Base-by-base conservation (phyloP, 192 early-diverging fungal genomes). In the Thoreauomyces humboldtii region DNA sequence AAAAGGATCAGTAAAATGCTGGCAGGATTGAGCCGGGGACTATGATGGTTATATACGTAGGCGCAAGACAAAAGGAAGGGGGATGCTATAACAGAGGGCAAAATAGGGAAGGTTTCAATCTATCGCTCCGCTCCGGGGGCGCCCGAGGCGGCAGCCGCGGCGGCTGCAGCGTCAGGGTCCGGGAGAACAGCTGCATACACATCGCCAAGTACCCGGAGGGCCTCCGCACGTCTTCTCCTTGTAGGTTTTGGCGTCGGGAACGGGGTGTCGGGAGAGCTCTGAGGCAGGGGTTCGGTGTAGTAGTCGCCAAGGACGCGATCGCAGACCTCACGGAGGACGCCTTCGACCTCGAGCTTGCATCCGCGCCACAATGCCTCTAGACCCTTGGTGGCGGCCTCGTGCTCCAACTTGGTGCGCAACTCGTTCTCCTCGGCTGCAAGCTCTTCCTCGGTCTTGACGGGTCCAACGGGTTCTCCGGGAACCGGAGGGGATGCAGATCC, bases 341-440 rank as follows among this genome's bases (percentile, higher is more conserved):
- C 84, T 70, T 98, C 93, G 44, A 99, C 93, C 67, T 99, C 97
- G 61, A 99, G 72, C 65, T 95, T 94, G 48, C 88, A 90, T 22
- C 91, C 92, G 73, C 89, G 83, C 95, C 95, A 98, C 51, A 97
- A 81, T 6, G 92, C 92, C 61, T 92, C 82, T 53, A 99, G 70
- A 11, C 91, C 96, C 80, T 92, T 83, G 6, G 59, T 69, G 4
- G 81, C 79, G n/a, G 83, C 81, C 53, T 85, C 79, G 41, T 43
- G 31, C 61, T 85, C 83, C 2, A 85, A 63, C 48, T 76, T 77
- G 15, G 55, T 24, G 22, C 69, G 65, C 3, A 79, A 47, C 57
- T 73, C 69, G 19, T 44, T n/a, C 44, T 83, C 75, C 56, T 81
- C 72, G 7, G 43, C 47, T 21, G 74, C 70, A 15, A 75, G n/a